Percentiles rank a stretch among this genome's conserved stretches.
Evolutionary conservation across 306 rosid genomes (phyloP).

Genomic region (Quercus bicolor): DNA sequence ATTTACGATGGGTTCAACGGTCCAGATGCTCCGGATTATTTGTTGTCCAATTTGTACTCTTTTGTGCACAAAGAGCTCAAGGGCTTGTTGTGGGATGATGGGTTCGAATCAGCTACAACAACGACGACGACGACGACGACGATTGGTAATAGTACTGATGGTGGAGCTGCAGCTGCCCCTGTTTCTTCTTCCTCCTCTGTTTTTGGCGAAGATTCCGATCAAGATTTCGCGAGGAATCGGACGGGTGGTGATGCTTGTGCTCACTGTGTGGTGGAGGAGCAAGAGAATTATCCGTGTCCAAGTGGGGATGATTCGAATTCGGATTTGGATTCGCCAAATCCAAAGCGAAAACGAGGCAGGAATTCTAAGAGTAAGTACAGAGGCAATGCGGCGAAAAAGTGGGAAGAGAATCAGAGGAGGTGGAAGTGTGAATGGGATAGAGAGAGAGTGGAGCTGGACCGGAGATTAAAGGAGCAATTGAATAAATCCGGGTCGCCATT

Average conservation of each 20-base stretch:
- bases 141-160: too few relatives aligned
- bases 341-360: constrained; percentile 29
- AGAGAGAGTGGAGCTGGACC: constrained; percentile 81
- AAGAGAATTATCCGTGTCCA: constrained; percentile 48
- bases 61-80: constrained; percentile 79
- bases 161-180: constrained; percentile 1
- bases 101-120: constrained; percentile 13
- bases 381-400: constrained; percentile 51
- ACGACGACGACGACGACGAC: background rate
- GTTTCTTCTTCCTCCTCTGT: constrained; percentile 29
- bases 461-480: constrained; percentile 72
- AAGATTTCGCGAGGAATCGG: constrained; percentile 31
- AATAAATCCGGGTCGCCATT: constrained; percentile 38
- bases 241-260: constrained; percentile 46
- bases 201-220: constrained; percentile 28
- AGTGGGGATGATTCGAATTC: constrained; percentile 44
- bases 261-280: constrained; percentile 45
- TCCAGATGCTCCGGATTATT: constrained; percentile 95
- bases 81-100: constrained; percentile 88
- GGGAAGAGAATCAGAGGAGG: constrained; percentile 85
- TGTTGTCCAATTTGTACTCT: constrained; percentile 65
- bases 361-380: constrained; percentile 42
- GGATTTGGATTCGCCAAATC: constrained; percentile 17
- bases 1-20: constrained; percentile 97
- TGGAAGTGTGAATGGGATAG: constrained; percentile 97